Evolutionary conservation across 2,329 filamentous ascomycete genomes (phyloP), one percentile per base, ranked within the genome.

Genomic region (Scedosporium minutisporum): DNA sequence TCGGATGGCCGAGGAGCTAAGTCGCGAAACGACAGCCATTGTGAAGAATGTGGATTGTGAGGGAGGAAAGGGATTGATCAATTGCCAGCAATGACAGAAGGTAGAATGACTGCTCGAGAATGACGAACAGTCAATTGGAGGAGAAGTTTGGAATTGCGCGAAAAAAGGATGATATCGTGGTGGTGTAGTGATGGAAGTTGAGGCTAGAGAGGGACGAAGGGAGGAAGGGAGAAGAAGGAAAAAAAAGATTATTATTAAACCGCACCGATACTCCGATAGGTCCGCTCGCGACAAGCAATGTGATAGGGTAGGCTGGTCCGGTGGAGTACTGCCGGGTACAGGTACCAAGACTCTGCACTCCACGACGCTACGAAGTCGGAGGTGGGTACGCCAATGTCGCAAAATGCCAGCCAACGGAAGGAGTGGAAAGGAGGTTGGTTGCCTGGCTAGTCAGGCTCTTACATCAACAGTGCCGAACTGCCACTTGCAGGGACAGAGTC

Each of bases 21-120:
- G 78, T 82, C 91, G 89, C 75, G 95, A 80, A 75, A 90, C 84
- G 74, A 91, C 87, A 75, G 91, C 89, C 91, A 96, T 96, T 79
- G 79, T 84, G 73, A 60, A 64, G 58, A 38, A 61, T 65, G 60
- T 71, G 64, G 62, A 62, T 44, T 64, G 44, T 57, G 59, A 58
- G 63, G 42, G 48, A 62, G 61, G 42, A 42, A 48, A 16, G 25
- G 62, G 63, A 64, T 65, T 63, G 63, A 62, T 57, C 48, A 57
- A 57, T 62, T 62, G 25, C 44, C 42, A 21, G 60, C n/a, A 41
- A 55, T 10, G 21, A 21, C 6, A n/a, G n/a, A 25, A 60, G 46
- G 38, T 18, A 38, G 18, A 18, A 57, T 57, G 60, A 57, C 60
- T 33, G 23, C 44, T 57, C 48, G 33, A 38, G 29, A 41, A 44